Base-by-base conservation (phyloP, 2,329 filamentous ascomycete genomes). In the Colletotrichum sp. region DNA sequence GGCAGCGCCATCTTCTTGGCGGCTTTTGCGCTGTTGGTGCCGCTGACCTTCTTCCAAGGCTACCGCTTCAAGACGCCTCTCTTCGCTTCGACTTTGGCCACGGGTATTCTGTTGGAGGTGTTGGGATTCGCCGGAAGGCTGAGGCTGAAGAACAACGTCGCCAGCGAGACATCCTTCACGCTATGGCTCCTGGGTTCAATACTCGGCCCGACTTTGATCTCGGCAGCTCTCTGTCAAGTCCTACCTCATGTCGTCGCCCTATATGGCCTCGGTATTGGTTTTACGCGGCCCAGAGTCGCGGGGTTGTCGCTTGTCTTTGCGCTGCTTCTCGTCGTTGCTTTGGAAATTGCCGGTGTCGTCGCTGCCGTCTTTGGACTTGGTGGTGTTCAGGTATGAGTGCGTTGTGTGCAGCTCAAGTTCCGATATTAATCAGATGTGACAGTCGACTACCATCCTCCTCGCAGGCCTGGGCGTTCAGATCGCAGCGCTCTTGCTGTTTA, bases 71-170 rank as follows among this genome's bases (percentile, higher is more conserved):
- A 79, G 62, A 88, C 86, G 32, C 82, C 83, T 1, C 70, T 86
- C 6, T 89, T 89, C 80, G 83, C 87, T 3, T 81, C 82, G 3
- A 79, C 82, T 4, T 78, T 90, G 68, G 80, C 84, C 4, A 81
- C 82, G 0, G 88, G 88, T 3, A 80, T 89, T 16, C 75, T 85
- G 8, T 76, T 89, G 9, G 87, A 89, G 75, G 80, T 87, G 9
- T 49, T 89, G 59, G 88, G 88, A 16, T 90, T 90, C 76, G 81
- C 86, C 16, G 88, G 87, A 6, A 85, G 87, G 49, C 71, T 90
- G 8, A 79, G 90, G 34, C 83, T 90, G 15, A 82, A 83, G 57
- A 80, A 78, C 9, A 78, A 83, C 32, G 79, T 80, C 10, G 81
- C 82, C 52, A 84, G 80, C 74, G 81, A 82, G 64, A 79, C 80